Base-by-base conservation (phyloP, 257 asterid species). In the Solanum infundibuliforme region DNA sequence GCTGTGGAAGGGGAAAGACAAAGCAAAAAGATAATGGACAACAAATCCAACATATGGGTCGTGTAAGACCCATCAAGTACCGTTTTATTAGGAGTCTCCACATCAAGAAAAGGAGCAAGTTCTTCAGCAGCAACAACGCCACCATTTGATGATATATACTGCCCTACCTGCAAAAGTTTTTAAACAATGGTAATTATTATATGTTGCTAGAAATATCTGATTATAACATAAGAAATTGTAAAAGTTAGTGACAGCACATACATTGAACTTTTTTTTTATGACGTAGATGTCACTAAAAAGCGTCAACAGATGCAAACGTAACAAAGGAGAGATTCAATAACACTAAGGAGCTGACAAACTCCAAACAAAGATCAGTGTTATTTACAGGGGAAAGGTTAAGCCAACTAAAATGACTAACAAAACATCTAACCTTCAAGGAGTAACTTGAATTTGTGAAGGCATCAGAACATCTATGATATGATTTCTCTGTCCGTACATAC, bases 91-190 rank as follows among this genome's bases (percentile, higher is more conserved):
- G 94, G 46, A 88, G 93, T 89, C 87, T 93, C 98, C 79, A 95
- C 91, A 92, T 97, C 98, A 90, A 97, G 98, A 92, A 92, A 97
- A 31, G 99, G 99, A 87, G 98, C 99, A 88, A 97, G 94, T 93
- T 97, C 99, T 92, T 97, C 99, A 87, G 99, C 99, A 62, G 98
- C 90, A 87, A 96, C 98, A 89, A 96, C 98, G 27, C 99, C 99
- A 60, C 99, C 99, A 92, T 97, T 95, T 90, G 98, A 95, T 88
- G 99, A 87, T 88, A 97, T 93, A 89, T 95, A 96, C 90, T 94
- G 93, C 65, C 99, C 99, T 88, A 97, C 94, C 99, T 97, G 96
- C 89, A 88, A 86, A 84, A 76, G 18, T n/a, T 82, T 72, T 32
- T 55, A 3, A 83, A 83, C 58, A 48, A 79, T 18, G 46, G 84